phyloP scores from a whole-genome alignment of 2,329 filamentous ascomycete species.

The Calonectria pteridis region DNA sequence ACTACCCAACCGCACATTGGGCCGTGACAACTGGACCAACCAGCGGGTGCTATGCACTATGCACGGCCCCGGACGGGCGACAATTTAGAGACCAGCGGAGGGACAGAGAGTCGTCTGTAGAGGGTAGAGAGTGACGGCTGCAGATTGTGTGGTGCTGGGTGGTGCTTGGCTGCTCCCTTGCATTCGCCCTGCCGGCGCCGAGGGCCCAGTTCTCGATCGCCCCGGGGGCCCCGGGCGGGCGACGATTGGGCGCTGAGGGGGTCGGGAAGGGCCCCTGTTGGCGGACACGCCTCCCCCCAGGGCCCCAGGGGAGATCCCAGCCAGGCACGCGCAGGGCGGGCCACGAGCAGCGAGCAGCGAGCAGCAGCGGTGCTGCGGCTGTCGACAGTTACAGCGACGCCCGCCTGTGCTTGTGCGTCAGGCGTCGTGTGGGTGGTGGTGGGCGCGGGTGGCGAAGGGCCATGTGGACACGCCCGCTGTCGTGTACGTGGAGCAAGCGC shows the following conservation, averaged over 20 bases:
- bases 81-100: not conserved
- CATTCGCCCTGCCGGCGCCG: not conserved
- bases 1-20: slow-evolving; percentile 41
- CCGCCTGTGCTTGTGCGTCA: slow-evolving; percentile 2
- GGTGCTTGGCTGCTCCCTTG: slow-evolving; percentile 6
- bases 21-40: slow-evolving; percentile 38
- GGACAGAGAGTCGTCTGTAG: too few species aligned
- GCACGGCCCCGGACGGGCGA: slow-evolving; percentile 5
- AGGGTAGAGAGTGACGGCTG: slow-evolving; percentile 5
- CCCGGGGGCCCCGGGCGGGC: not conserved
- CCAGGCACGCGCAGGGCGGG: not conserved
- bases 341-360: too few species aligned
- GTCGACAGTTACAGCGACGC: not conserved
- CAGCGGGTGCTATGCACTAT: slow-evolving; percentile 16
- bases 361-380: not conserved
- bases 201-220: not conserved
- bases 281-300: not conserved
- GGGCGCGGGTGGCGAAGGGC: not conserved
- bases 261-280: not conserved
- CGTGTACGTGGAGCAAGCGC: not conserved
- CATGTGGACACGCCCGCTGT: slow-evolving; percentile 3
- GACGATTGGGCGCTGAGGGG: not conserved
- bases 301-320: not conserved
- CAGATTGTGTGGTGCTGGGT: not conserved
- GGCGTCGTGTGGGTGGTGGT: not conserved